A percentile compares a stretch with the other conserved stretches of the same genome.
Conservation (phyloP, 768 basidiomycete genomes). For the Mycena sanguinolenta region DNA sequence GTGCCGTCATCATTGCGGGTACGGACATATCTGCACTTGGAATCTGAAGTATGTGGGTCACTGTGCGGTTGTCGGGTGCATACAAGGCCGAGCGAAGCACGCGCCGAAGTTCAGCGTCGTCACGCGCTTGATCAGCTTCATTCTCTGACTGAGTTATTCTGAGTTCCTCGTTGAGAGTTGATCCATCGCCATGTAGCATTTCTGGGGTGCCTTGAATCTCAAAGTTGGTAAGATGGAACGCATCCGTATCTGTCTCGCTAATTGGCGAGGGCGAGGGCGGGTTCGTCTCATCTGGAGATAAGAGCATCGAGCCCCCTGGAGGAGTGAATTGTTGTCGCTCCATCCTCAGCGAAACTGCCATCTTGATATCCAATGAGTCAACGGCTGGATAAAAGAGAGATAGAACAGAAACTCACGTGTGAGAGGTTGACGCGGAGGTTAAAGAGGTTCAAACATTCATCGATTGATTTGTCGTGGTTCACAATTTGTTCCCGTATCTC, state of each 20-base stretch:
- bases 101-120: constrained; percentile 55
- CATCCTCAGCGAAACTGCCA: not conserved
- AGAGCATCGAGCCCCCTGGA: not conserved
- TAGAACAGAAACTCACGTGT: not conserved
- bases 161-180: constrained; percentile 10
- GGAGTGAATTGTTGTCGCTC: not conserved
- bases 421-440: not conserved
- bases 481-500: constrained; percentile 61
- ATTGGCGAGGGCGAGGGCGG: constrained; percentile 3
- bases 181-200: not conserved
- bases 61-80: constrained; percentile 53
- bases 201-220: not conserved
- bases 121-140: constrained; percentile 50
- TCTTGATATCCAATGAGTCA: not conserved
- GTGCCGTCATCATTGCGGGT: not conserved
- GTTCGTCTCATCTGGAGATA: constrained; percentile 1
- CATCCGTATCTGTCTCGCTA: not conserved
- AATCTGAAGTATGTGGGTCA: constrained; percentile 58
- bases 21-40: constrained; percentile 57
- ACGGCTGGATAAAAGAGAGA: not conserved
- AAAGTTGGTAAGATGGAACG: not conserved
- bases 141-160: constrained; percentile 41
- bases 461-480: constrained; percentile 56
- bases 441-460: constrained; percentile 59
- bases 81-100: constrained; percentile 54